Base-by-base conservation (phyloP, 345 rosid species). In the Ceriops tagal region DNA sequence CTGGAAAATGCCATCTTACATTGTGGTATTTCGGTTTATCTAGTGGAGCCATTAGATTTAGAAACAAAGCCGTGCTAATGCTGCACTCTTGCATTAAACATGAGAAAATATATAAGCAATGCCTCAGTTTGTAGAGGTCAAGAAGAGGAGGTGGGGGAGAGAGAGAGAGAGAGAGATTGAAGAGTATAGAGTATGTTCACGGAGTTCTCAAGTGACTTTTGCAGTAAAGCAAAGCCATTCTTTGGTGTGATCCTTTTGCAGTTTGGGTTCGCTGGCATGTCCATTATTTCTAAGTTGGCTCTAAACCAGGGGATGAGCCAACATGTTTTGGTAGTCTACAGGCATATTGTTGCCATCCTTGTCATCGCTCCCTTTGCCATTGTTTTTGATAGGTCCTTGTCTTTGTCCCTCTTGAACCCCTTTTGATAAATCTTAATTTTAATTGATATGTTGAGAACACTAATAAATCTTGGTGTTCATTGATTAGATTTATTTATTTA, bases 361-460 rank as follows among this genome's bases (percentile, higher is more conserved):
- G 76, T 72, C 53, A 79, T 93, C 52, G 81, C 93, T 70, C 98
- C 97, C 7, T 90, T 93, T 8, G 96, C 97, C 67, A 34, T 93
- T 37, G 11, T 80, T 71, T 78, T 88, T 5, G 96, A 92, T 18
- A 81, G 96, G 97, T 71, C 67, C 27, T 39, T 11, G 8, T 61
- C 49, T 15, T 13, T 43, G 19, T 15, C 49, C 49, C 9, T 34
- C 9, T 34, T 10, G 16, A 43, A 39, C 16, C 47, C 47, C 49
- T 11, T 11, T 43, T 43, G 4, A 43, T 1, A 20, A 20, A 56
- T 37, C 66, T 70, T 62, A 8, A 5, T 53, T 34, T 37, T 39
- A 9, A 39, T 11, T 9, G 0, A 11, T 43, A 43, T 43, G 49
- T 13, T 3, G 49, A 43, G 15, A 43, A 13, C 49, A 43, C 49